Evolutionary conservation across 345 rosid genomes (phyloP).

Genomic region (Citropsis articulata): DNA sequence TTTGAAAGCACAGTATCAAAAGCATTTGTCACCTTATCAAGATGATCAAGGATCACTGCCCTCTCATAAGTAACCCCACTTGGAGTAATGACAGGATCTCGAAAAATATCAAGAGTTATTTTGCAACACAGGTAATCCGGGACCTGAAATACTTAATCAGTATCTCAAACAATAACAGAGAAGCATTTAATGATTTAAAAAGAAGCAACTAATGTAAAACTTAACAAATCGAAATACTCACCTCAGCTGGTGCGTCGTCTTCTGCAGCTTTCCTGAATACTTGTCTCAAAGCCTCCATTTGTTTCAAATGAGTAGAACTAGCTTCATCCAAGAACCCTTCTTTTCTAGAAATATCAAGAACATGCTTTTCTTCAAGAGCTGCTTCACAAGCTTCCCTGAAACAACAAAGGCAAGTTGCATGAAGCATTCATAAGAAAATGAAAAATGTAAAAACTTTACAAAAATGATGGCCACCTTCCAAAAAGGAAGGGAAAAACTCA

Average conservation of each 20-base stretch:
- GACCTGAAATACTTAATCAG: constrained; percentile 48
- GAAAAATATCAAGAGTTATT: constrained; percentile 81
- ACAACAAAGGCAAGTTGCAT: constrained; percentile 14
- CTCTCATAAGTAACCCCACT: constrained; percentile 90
- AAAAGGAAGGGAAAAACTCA: constrained; percentile 26
- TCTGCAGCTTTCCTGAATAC: constrained; percentile 69
- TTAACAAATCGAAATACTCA: constrained; percentile 14
- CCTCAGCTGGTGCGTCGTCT: constrained; percentile 69
- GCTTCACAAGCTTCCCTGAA: constrained; percentile 75
- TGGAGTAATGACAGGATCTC: constrained; percentile 89
- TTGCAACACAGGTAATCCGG: constrained; percentile 89
- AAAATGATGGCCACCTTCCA: neutral
- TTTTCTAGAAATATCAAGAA: constrained; percentile 40
- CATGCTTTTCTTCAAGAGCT: constrained; percentile 68
- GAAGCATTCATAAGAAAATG: constrained; percentile 9
- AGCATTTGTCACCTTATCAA: constrained; percentile 53
- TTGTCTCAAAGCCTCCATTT: constrained; percentile 45
- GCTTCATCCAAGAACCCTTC: constrained; percentile 57
- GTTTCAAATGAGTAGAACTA: constrained; percentile 31
- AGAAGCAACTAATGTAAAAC: neutral
- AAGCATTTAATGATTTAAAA: neutral
- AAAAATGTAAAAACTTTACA: neutral
- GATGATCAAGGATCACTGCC: constrained; percentile 81
- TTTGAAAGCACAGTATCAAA: neutral
- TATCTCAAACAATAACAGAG: neutral